Conservation (phyloP, 306 rosid genomes). For the Castanea mollissima region DNA sequence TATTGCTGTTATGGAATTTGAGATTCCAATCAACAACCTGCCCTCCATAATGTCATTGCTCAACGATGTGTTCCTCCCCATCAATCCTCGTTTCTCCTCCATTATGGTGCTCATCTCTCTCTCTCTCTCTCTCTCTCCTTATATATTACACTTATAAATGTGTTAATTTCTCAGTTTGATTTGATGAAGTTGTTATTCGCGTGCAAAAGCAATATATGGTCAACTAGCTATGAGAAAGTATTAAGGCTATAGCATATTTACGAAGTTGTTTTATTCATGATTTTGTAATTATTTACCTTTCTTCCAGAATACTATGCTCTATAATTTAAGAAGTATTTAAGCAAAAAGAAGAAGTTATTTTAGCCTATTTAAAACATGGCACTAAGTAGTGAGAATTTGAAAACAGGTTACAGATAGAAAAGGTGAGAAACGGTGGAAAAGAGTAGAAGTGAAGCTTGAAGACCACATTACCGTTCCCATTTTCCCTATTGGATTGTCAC, state of each 20-base stretch:
- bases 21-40: constrained; percentile 26
- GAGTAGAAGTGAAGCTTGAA: background rate
- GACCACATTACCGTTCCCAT: constrained; percentile 7
- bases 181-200: too few relatives aligned
- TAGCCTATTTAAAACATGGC: background rate
- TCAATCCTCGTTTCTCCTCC: constrained; percentile 51
- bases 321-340: background rate
- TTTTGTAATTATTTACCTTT: too few relatives aligned
- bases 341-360: background rate
- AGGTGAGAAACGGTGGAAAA: constrained; percentile 4
- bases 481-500: background rate
- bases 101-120: constrained; percentile 39
- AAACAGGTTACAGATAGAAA: constrained; percentile 18
- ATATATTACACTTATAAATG: too few relatives aligned
- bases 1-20: constrained; percentile 39
- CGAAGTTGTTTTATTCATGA: too few relatives aligned
- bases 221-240: too few relatives aligned
- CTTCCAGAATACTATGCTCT: background rate
- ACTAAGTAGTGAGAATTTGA: background rate
- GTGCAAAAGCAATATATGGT: too few relatives aligned
- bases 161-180: background rate
- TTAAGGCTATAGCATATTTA: too few relatives aligned
- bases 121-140: constrained; percentile 7
- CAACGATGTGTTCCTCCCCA: constrained; percentile 38
- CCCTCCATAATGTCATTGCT: constrained; percentile 16